Evolutionary conservation across 23 red algal species (phyloP).

Genomic region (Gracilaria vermiculophylla): DNA sequence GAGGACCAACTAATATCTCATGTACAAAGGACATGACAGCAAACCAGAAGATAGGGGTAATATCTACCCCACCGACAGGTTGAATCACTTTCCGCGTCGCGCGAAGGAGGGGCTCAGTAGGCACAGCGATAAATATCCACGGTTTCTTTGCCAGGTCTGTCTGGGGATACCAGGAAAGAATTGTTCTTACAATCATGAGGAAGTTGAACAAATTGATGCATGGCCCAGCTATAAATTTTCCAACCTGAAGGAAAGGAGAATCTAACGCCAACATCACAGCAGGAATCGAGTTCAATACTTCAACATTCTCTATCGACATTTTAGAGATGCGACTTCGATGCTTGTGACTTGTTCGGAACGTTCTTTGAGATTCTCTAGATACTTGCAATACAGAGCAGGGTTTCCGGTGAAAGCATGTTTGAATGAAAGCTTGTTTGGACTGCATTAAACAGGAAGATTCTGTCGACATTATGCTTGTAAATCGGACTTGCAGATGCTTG

Average conservation of each 20-base stretch:
- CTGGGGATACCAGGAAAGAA: slow-evolving; percentile 85
- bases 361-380: neutral
- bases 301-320: neutral
- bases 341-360: neutral
- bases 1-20: slow-evolving; percentile 92
- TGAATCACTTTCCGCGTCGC: slow-evolving; percentile 79
- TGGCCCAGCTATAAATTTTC: slow-evolving; percentile 65
- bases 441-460: neutral
- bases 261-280: neutral
- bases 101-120: slow-evolving; percentile 83
- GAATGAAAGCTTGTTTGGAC: neutral
- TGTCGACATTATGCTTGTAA: neutral
- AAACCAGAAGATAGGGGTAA: slow-evolving; percentile 97
- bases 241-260: slow-evolving; percentile 41
- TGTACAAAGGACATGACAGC: slow-evolving; percentile 82
- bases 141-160: slow-evolving; percentile 70
- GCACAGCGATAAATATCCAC: slow-evolving; percentile 72
- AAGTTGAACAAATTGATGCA: slow-evolving; percentile 77
- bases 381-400: neutral
- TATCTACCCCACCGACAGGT: slow-evolving; percentile 94
- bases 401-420: neutral
- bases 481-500: too few relatives aligned
- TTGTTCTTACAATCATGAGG: slow-evolving; percentile 84
- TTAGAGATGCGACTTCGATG: neutral
- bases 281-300: neutral